Base-by-base conservation (phyloP, 1,139 yeast genomes). In the Taphrina wiesneri region DNA sequence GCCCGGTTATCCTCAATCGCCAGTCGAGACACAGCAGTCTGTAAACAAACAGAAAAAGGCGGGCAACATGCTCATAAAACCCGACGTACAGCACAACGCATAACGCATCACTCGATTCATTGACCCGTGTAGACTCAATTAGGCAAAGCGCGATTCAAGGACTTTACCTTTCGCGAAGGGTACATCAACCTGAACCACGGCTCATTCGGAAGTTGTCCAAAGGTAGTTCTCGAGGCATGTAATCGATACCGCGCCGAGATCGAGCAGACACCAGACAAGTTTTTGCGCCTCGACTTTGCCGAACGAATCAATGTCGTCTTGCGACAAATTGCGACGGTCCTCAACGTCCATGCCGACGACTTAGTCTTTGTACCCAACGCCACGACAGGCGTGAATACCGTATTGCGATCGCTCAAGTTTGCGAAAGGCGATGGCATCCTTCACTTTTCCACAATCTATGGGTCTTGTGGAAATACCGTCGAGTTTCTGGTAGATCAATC, bases 321-420 rank as follows among this genome's bases (percentile, higher is more conserved):
- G 19, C 72, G 77, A 53, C 65, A 69, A 3, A 73, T 82, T 2
- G 80, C 81, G 0, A 71, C 77, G 25, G 67, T 83, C 3, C 74
- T 85, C 43, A 78, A 82, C 56, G 78, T 82, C 65, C 83, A 67
- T 15, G 75, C 76, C 63, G 77, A 76, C 57, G 77, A 79, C 70
- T 71, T 85, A 67, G 87, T 83, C 0, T 74, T 85, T 43, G 82
- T 82, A 1, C 75, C 78, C 13, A 87, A 86, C 72, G 88, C 90
- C 2, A 85, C 90, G 2, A 76, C 82, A 4, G 90, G 86, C 1
- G 80, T 85, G 59, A 86, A 86, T 73, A 77, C 85, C 0, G 81
- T 86, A 0, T 77, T 86, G 66, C 76, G 90, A 69, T 82, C 86
- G 46, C 78, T 77, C 57, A 47, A 59, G n/a, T 83, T 83, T 1